These are phyloP conservation scores for Acanthamoeba healyi DNA, from an alignment of 208 protist genomes.

Conservation along the genomic window DNA sequence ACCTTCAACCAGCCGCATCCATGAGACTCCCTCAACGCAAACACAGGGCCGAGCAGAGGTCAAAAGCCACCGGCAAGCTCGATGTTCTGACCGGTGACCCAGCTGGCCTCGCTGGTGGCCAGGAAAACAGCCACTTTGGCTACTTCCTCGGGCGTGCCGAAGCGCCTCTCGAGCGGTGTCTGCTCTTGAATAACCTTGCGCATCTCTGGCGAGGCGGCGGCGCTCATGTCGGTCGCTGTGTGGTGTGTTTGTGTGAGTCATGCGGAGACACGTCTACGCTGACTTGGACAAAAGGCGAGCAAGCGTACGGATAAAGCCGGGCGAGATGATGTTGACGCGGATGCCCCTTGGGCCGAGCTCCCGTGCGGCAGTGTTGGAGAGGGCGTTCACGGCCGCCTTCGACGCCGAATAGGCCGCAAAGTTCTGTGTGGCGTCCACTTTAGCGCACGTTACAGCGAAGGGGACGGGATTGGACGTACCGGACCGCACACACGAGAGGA, in stretches of 20 bases:
- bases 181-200: neutral
- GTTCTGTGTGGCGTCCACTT: neutral
- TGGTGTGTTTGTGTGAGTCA: too few species aligned
- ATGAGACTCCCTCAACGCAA: too few species aligned
- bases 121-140: neutral
- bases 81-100: conserved; percentile 11
- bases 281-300: too few species aligned
- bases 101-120: neutral
- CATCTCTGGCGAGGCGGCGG: neutral
- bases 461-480: neutral
- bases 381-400: neutral
- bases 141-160: neutral
- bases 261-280: too few species aligned
- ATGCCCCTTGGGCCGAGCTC: conserved; percentile 45
- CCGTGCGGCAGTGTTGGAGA: neutral
- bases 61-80: conserved; percentile 5
- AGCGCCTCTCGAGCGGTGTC: neutral
- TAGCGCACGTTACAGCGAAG: neutral
- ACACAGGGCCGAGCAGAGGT: too few species aligned
- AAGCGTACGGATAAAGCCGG: neutral
- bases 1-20: too few species aligned
- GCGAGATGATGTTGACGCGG: conserved; percentile 52
- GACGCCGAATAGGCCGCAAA: neutral
- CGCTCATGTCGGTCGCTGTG: conserved; percentile 49
- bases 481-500: neutral